Evolutionary conservation across 2,329 filamentous ascomycete species (phyloP).

Genomic region (Phyllosticta citribraziliensis): DNA sequence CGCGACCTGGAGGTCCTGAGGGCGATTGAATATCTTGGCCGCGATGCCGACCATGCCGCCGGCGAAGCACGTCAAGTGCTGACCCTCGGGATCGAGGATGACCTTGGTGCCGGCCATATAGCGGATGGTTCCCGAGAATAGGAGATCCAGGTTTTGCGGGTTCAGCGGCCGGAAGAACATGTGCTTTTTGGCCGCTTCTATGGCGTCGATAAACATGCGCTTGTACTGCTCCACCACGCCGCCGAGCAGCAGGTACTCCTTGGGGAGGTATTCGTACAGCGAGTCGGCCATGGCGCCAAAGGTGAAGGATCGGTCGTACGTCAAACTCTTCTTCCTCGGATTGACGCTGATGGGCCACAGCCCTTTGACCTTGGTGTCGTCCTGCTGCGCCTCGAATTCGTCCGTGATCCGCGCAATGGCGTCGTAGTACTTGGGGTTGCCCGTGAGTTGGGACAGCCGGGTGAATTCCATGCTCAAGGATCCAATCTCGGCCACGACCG

Average conservation of each 20-base stretch:
- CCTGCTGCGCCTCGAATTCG: conserved; percentile 25
- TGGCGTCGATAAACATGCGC: conserved; percentile 59
- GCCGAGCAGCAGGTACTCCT: conserved; percentile 65
- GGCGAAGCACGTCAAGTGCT: conserved; percentile 45
- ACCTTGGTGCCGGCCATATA: conserved; percentile 35
- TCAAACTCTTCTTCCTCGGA: conserved; percentile 21
- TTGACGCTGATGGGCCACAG: conserved; percentile 28
- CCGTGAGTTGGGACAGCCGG: conserved; percentile 28
- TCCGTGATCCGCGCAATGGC: conserved; percentile 28
- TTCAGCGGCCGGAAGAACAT: conserved; percentile 72
- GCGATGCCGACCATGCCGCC: conserved; percentile 48
- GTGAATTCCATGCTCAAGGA: conserved; percentile 31
- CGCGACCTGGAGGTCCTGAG: conserved; percentile 40
- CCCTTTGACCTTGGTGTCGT: conserved; percentile 26
- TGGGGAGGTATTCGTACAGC: conserved; percentile 49
- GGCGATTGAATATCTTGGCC: conserved; percentile 41
- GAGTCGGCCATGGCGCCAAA: conserved; percentile 48
- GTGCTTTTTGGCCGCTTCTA: conserved; percentile 59
- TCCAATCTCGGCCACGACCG: conserved; percentile 28
- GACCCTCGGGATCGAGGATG: conserved; percentile 33
- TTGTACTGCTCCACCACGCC: conserved; percentile 64
- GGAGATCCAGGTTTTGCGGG: conserved; percentile 55
- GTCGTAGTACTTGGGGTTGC: conserved; percentile 29
- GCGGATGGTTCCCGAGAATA: conserved; percentile 55
- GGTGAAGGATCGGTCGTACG: conserved; percentile 32